These are phyloP conservation scores for Penicillium olsonii DNA, from an alignment of 2,329 filamentous ascomycete genomes.

Conservation along the genomic window DNA sequence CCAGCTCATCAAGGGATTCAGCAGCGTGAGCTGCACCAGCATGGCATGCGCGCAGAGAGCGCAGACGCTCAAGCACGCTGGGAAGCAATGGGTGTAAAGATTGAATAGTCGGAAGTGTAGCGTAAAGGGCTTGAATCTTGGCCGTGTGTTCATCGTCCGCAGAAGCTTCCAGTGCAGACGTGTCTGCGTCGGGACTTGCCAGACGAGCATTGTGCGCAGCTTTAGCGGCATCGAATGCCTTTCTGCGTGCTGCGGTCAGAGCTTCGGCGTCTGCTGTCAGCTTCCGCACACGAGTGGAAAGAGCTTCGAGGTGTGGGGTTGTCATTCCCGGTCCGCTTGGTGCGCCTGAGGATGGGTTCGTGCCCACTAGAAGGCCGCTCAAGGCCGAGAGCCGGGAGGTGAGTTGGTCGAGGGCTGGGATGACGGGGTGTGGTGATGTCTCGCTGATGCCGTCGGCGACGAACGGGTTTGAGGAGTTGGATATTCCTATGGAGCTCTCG, in stretches of 20 bases:
- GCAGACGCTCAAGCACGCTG: constrained; percentile 77
- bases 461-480: constrained; percentile 63
- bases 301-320: constrained; percentile 46
- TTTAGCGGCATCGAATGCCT: constrained; percentile 45
- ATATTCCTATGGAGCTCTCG: constrained; percentile 79
- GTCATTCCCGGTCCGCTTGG: constrained; percentile 31
- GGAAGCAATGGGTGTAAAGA: constrained; percentile 81
- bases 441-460: constrained; percentile 52
- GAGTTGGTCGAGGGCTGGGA: constrained; percentile 78
- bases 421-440: constrained; percentile 62
- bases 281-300: constrained; percentile 46
- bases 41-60: constrained; percentile 81
- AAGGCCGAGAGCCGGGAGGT: constrained; percentile 79
- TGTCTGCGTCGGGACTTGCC: constrained; percentile 32
- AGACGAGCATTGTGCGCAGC: constrained; percentile 43
- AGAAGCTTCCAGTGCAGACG: constrained; percentile 28
- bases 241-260: constrained; percentile 45
- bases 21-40: constrained; percentile 81
- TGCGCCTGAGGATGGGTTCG: constrained; percentile 30
- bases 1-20: constrained; percentile 73
- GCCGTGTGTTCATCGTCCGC: constrained; percentile 71
- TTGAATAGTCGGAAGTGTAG: constrained; percentile 84
- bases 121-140: constrained; percentile 90
- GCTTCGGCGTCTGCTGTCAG: constrained; percentile 48
- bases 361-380: constrained; percentile 49